Evolutionary conservation across 2,329 filamentous ascomycete species (phyloP), one percentile per base, ranked within the genome.

Genomic region (Talaromyces verruculosus): DNA sequence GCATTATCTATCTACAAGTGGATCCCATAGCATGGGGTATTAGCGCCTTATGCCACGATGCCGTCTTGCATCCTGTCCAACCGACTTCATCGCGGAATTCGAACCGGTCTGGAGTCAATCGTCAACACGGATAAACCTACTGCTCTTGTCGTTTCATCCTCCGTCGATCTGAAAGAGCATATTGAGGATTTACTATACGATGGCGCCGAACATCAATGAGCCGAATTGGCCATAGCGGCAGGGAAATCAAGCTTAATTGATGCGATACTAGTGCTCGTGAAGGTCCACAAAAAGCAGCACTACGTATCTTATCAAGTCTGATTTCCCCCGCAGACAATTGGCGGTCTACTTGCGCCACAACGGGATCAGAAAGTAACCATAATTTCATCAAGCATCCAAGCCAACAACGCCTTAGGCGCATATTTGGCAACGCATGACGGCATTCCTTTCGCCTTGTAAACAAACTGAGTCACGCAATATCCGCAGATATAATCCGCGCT

Each of bases 181-280:
- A 28, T 25, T 8, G 13, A 11, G 22, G 25, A 15, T n/a, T 17
- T 25, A 30, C 15, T 8, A 17, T 17, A 25, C 22, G 30, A 37
- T 55, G 33, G 22, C 10, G n/a, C 33, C 22, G 53, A 17, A 25
- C 11, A 15, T 37, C 30, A 35, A 35, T 22, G 15, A 33, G 30
- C 30, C n/a, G 25, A 35, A 4, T 25, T 3, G 19, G 19, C 33
- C 33, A 57, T 39, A 25, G 53, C 33, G 33, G 33, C 5, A 33
- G 53, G 4, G 53, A 37, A 37, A 37, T 57, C 53, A 57, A 57
- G 53, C 53, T 57, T 57, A 22, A 37, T 57, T 57, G 33, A 57
- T 33, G 33, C 53, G 33, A 37, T 57, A n/a, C 33, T 57, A 57
- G 53, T 39, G 33, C 25, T 30, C 22, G 15, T 28, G 8, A 53